These are phyloP conservation scores for Barbatosphaeria neglecta DNA, from an alignment of 495 filamentous ascomycete species.

Conservation along the genomic window DNA sequence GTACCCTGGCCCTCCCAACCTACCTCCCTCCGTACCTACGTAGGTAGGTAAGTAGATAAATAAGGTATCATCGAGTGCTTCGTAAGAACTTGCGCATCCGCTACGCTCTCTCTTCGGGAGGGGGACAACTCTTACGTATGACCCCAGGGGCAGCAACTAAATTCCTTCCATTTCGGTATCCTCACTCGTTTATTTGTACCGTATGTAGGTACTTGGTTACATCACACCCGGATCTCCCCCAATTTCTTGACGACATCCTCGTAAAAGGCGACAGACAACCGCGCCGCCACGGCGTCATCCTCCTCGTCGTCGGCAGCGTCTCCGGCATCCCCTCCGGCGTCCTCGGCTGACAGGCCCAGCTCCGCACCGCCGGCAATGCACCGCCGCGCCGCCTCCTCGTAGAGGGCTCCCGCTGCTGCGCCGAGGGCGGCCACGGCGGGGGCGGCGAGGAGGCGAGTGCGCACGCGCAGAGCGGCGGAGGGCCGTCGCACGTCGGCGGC, in stretches of 20 bases:
- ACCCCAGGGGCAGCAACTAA: too few species aligned
- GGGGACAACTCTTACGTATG: too few species aligned
- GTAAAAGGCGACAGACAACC: constrained; percentile 19
- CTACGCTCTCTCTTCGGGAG: too few species aligned
- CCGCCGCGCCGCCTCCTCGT: constrained; percentile 16
- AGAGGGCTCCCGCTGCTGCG: constrained; percentile 19
- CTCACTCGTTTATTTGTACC: too few species aligned
- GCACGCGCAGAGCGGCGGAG: constrained; percentile 16
- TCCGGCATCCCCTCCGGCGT: background rate
- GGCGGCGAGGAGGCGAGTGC: constrained; percentile 12
- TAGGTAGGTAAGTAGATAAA: too few species aligned
- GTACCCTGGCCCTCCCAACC: too few species aligned
- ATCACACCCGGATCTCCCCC: constrained; percentile 19
- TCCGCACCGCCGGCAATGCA: constrained; percentile 20
- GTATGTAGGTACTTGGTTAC: background rate
- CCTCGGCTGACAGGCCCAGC: constrained; percentile 12
- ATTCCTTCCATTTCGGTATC: too few species aligned
- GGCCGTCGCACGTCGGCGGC: constrained; percentile 11
- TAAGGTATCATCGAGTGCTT: too few species aligned
- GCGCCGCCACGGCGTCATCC: constrained; percentile 16
- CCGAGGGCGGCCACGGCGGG: constrained; percentile 18
- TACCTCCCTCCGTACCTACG: too few species aligned
- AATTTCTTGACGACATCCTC: constrained; percentile 25
- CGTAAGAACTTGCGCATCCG: too few species aligned
- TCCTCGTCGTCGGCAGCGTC: constrained; percentile 20